Percentiles rank a stretch among this genome's conserved stretches.
These are phyloP conservation scores for Beauveria bassiana DNA, from an alignment of 2,329 filamentous ascomycete genomes.

Conservation along the genomic window DNA sequence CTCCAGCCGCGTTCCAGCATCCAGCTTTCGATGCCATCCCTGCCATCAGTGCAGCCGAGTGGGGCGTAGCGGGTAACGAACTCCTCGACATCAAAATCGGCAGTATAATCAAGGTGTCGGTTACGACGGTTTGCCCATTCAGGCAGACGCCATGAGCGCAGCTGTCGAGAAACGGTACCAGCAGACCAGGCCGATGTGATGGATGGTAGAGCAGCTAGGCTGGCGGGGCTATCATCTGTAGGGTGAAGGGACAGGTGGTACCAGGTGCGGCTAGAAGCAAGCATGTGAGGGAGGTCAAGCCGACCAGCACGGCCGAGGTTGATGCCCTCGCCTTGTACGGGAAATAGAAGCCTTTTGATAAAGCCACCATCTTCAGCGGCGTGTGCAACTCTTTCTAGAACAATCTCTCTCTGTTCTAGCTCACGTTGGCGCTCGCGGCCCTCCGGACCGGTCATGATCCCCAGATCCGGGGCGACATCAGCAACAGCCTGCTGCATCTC, in stretches of 20 bases:
- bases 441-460: conserved; percentile 59
- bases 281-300: conserved; percentile 65
- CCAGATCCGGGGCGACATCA: conserved; percentile 70
- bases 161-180: conserved; percentile 81
- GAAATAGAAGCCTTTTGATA: conserved; percentile 73
- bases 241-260: conserved; percentile 90
- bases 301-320: conserved; percentile 69
- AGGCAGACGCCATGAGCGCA: conserved; percentile 85
- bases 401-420: conserved; percentile 71
- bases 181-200: conserved; percentile 87
- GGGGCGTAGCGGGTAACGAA: conserved; percentile 75
- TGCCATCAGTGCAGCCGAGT: conserved; percentile 82
- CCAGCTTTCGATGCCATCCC: conserved; percentile 91
- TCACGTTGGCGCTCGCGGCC: conserved; percentile 69
- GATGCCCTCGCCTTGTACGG: conserved; percentile 69
- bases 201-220: conserved; percentile 62
- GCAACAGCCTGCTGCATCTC: conserved; percentile 81
- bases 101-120: conserved; percentile 87
- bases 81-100: conserved; percentile 91
- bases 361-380: conserved; percentile 78
- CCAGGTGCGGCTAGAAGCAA: conserved; percentile 86
- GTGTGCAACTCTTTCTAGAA: conserved; percentile 80
- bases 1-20: conserved; percentile 93
- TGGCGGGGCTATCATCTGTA: conserved; percentile 74
- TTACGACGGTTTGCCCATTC: conserved; percentile 96